Percentiles rank a stretch among this genome's conserved stretches.
Evolutionary conservation across 1,284 basidiomycete species (phyloP).

Genomic region (Cryptococcus sp.): DNA sequence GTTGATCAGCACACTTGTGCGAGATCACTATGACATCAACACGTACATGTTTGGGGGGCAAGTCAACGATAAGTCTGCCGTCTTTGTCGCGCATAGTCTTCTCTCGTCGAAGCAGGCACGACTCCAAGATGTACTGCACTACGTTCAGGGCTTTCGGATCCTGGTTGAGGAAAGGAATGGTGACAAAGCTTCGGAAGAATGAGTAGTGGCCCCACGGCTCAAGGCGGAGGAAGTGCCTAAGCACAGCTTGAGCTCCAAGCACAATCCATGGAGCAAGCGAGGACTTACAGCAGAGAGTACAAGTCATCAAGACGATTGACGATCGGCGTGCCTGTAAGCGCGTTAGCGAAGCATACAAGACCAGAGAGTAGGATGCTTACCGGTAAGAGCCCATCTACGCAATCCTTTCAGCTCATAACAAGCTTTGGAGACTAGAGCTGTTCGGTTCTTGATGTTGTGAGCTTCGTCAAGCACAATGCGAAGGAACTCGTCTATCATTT

Average conservation of each 20-base stretch:
- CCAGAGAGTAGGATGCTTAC: constrained; percentile 43
- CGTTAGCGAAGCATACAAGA: background rate
- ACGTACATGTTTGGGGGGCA: constrained; percentile 72
- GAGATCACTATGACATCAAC: background rate
- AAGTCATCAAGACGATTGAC: constrained; percentile 93
- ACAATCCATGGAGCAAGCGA: background rate
- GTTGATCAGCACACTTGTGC: background rate
- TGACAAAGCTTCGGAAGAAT: constrained; percentile 67
- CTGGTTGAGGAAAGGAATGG: constrained; percentile 78
- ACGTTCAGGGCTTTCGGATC: constrained; percentile 90
- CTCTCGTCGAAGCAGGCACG: constrained; percentile 84
- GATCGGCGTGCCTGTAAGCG: constrained; percentile 76
- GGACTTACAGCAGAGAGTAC: constrained; percentile 74
- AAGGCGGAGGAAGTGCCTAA: constrained; percentile 81
- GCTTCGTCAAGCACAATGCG: constrained; percentile 70
- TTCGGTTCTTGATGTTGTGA: constrained; percentile 90
- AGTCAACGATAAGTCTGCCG: constrained; percentile 83
- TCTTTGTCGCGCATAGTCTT: constrained; percentile 89
- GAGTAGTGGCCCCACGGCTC: constrained; percentile 89
- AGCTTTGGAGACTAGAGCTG: constrained; percentile 86
- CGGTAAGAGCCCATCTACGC: constrained; percentile 88
- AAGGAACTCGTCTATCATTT: constrained; percentile 43
- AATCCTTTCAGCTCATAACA: constrained; percentile 79
- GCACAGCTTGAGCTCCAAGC: constrained; percentile 6
- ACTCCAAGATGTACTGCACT: constrained; percentile 89